phyloP scores from a whole-genome alignment of 2,329 filamentous ascomycete species.

The Epichloe glyceriae region DNA sequence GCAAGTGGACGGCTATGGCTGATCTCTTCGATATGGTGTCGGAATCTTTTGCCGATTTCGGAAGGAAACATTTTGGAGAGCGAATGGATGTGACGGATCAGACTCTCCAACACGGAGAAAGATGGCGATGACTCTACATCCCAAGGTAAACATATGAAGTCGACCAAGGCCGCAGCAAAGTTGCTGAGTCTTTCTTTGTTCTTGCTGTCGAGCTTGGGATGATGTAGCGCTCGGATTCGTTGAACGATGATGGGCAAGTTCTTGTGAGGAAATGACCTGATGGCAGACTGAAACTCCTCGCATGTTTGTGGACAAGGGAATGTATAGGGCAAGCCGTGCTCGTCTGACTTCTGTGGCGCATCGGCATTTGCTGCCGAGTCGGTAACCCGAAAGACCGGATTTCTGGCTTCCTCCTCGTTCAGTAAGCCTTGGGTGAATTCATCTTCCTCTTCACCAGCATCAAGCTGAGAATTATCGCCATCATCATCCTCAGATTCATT shows the following conservation, averaged over 20 bases:
- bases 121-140: slow-evolving; percentile 33
- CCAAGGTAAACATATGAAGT: slow-evolving; percentile 42
- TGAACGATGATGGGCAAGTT: slow-evolving; percentile 72
- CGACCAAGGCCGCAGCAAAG: slow-evolving; percentile 54
- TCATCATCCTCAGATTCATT: slow-evolving; percentile 37
- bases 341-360: slow-evolving; percentile 27
- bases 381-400: slow-evolving; percentile 34
- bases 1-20: slow-evolving; percentile 33
- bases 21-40: slow-evolving; percentile 54
- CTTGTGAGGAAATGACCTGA: slow-evolving; percentile 45
- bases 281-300: slow-evolving; percentile 56
- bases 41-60: slow-evolving; percentile 65
- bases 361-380: slow-evolving; percentile 28
- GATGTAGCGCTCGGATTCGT: slow-evolving; percentile 81
- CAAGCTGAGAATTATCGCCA: slow-evolving; percentile 21
- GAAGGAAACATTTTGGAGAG: slow-evolving; percentile 75
- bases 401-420: slow-evolving; percentile 41
- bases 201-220: slow-evolving; percentile 69
- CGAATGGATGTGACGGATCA: slow-evolving; percentile 86
- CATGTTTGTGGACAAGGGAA: slow-evolving; percentile 76
- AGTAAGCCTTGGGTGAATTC: slow-evolving; percentile 62
- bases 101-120: slow-evolving; percentile 59
- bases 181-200: slow-evolving; percentile 73
- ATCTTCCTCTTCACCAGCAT: slow-evolving; percentile 38
- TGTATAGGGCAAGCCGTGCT: slow-evolving; percentile 60